Conservation (phyloP, 352 stramenopile genomes). For the Achlya hypogyna region DNA sequence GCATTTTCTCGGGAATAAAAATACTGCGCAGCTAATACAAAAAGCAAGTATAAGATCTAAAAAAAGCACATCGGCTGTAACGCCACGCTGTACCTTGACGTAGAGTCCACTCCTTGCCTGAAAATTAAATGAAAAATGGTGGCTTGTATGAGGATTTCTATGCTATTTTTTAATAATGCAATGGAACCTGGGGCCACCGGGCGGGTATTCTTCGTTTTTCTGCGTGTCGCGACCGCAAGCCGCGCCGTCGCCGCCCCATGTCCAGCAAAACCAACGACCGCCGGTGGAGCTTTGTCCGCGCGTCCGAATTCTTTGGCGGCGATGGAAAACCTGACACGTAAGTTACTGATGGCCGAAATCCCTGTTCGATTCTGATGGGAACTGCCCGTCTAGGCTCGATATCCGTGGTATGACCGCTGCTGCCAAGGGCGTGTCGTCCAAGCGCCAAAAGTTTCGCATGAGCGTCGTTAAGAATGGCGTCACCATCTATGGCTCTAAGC, state of each 20-base stretch:
- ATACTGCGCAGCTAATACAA: background rate
- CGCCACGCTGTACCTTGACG: background rate
- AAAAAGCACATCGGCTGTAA: background rate
- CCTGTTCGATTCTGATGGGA: background rate
- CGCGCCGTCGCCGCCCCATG: background rate
- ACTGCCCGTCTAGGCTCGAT: conserved; percentile 42
- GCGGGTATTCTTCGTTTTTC: background rate
- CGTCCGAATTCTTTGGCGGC: conserved; percentile 82
- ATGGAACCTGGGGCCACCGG: background rate
- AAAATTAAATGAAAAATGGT: background rate
- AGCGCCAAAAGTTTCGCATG: conserved; percentile 84
- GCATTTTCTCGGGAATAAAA: background rate
- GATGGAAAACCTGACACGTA: conserved; percentile 84
- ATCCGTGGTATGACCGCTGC: conserved; percentile 82
- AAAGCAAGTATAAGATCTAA: background rate
- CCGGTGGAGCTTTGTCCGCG: conserved; percentile 76
- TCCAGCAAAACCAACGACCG: conserved; percentile 2
- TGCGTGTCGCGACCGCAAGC: background rate
- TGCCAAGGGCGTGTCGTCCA: conserved; percentile 73
- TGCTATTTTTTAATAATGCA: background rate
- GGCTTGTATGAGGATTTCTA: background rate
- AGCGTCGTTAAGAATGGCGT: conserved; percentile 77
- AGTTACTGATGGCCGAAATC: background rate
- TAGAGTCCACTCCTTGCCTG: background rate
- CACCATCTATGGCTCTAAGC: conserved; percentile 81